Base-by-base conservation (phyloP, 1,139 yeast genomes). In the Yamadazyma dendronema region DNA sequence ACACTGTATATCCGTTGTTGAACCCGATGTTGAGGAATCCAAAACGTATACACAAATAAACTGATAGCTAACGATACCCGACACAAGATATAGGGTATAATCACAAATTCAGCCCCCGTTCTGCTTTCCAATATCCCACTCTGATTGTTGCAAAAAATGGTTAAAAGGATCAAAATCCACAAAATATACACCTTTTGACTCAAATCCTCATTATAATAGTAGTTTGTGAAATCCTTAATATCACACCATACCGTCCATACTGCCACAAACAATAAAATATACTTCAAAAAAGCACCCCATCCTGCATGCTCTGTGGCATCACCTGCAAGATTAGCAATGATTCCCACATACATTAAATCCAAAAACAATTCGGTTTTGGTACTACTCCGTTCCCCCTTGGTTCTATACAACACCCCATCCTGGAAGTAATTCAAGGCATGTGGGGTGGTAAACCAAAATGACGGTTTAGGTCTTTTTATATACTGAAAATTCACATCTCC, bases 191-290 rank as follows among this genome's bases (percentile, higher is more conserved):
- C 13, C 41, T 75, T 72, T 52, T 81, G 87, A 2, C 77, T 54
- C 35, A 80, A 57, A 54, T 81, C 87, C 49, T 79, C 83, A 42
- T 67, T 78, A 52, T 74, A 81, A 56, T 79, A 81, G 52, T 79
- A 79, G 54, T 81, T 79, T 66, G 79, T 77, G 47, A 79, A 72
- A 44, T 80, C 85, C 49, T 79, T 77, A 41, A 81, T 63, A 49
- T 80, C 86, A 23, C 74, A 61, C 86, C 87, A 81, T 17, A 81
- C 75, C 17, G 72, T 73, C 77, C 81, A 81, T 11, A 79, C 72
- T 0, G 84, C 85, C 14, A 75, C 43, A 43, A 80, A 80, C 4
- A 78, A 56, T 30, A 81, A 50, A 10, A 77, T 46, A 47, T 78
- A 80, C 46, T 70, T 67, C 32, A 76, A 56, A 17, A 79, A 56